phyloP scores from a whole-genome alignment of 2,329 filamentous ascomycete species.

The Capronia coronata region DNA sequence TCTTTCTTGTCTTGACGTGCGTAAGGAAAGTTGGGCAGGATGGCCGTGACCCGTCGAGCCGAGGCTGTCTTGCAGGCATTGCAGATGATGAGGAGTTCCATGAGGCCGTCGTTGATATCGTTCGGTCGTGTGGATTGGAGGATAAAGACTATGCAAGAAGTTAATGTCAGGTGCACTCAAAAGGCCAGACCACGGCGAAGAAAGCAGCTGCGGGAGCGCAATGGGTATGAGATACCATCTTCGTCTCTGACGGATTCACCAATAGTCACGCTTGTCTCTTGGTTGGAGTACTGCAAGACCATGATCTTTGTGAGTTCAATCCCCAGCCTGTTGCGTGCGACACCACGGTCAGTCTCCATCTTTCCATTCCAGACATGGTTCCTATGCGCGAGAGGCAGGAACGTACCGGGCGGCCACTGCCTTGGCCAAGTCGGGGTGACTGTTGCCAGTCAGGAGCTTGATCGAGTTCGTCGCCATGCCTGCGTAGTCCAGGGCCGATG shows the following conservation, averaged over 20 bases:
- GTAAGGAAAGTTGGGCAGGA: slow-evolving; percentile 94
- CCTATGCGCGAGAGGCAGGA: not conserved
- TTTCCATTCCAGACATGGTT: not conserved
- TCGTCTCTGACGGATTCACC: slow-evolving; percentile 95
- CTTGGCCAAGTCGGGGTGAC: slow-evolving; percentile 64
- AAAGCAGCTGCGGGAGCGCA: slow-evolving; percentile 8
- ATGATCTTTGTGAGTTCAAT: slow-evolving; percentile 64
- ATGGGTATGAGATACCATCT: slow-evolving; percentile 56
- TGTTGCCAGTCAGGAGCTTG: slow-evolving; percentile 69
- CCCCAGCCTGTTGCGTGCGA: slow-evolving; percentile 46
- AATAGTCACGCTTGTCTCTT: slow-evolving; percentile 66
- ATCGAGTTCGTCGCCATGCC: slow-evolving; percentile 62
- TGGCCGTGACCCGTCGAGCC: slow-evolving; percentile 86
- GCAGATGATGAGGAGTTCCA: slow-evolving; percentile 98
- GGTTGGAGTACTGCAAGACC: slow-evolving; percentile 62
- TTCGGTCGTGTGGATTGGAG: slow-evolving; percentile 80
- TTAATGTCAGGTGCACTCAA: slow-evolving; percentile 5
- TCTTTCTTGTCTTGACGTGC: slow-evolving; percentile 98
- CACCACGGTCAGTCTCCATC: slow-evolving; percentile 1
- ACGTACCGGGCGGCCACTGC: slow-evolving; percentile 60
- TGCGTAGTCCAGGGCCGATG: slow-evolving; percentile 11
- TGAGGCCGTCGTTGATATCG: slow-evolving; percentile 95
- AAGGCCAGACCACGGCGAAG: not conserved
- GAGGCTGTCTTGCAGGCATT: slow-evolving; percentile 84
- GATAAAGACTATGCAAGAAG: slow-evolving; percentile 65